Evolutionary conservation across 1,284 basidiomycete genomes (phyloP), one percentile per base, ranked within the genome.

Genomic region (Inonotus obliquus): DNA sequence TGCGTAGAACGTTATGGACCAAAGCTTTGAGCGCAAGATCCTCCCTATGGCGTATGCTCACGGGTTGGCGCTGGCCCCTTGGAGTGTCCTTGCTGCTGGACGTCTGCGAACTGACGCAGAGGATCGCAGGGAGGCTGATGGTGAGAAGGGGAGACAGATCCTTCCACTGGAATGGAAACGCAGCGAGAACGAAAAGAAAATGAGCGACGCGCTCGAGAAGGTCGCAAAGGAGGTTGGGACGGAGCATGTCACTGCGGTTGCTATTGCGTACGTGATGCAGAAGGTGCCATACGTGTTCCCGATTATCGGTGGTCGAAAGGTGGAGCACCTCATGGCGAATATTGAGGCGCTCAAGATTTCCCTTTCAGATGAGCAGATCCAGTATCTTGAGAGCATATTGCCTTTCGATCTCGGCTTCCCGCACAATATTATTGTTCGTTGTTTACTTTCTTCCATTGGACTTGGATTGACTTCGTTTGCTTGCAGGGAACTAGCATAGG

Each of bases 1-100:
- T n/a, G 63, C 67, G 21, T 84, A 81, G 81, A 81, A 74, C 61
- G 72, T 81, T n/a, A 69, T 79, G 57, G 49, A 70, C 10, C 74
- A 81, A 19, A 74, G 75, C 39, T 74, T 82, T 52, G 81, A 83
- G 71, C 70, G 80, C 5, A 81, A 83, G 6, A 81, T 84, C 54
- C 73, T 83, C 32, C 81, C 80, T 2, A 82, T 84, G 81, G 74
- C 71, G 9, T 71, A 74, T 23, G 65, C 66, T 13, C 72, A 77
- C 65, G 81, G 81, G 70, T 37, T 59, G 29, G 64, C 62, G 19
- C 61, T 74, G 4, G 69, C 68, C 10, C 71, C 73, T 0, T 75
- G 71, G 72, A 69, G 67, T 32, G 70, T 69, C 0, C 54, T 76
- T 2, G 72, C 68, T 1, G 64, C 64, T 2, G 65, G 65, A 1